Conservation (phyloP, 2,329 filamentous ascomycete species). For the Hymenoscyphus albidus region DNA sequence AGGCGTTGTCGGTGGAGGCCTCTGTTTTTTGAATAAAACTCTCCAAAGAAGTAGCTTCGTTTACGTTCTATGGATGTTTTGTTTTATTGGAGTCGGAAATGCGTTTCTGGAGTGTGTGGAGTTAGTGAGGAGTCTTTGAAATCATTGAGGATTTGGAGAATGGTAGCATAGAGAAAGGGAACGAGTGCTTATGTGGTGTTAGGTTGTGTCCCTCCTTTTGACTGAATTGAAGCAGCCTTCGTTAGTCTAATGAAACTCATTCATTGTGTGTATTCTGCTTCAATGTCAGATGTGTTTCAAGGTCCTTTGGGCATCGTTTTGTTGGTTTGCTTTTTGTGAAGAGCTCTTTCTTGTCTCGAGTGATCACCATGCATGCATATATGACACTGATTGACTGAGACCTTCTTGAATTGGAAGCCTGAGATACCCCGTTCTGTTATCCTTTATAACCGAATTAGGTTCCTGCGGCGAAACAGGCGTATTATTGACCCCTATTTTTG, state of each 20-base stretch:
- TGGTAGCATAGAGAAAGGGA: not conserved
- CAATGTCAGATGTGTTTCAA: too few relatives aligned
- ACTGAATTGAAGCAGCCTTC: not conserved
- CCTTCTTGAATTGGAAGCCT: too few relatives aligned
- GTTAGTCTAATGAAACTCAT: not conserved
- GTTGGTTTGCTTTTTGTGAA: not conserved
- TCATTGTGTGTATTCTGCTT: not conserved
- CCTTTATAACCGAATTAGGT: too few relatives aligned
- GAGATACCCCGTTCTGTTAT: too few relatives aligned
- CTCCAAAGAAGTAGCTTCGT: not conserved
- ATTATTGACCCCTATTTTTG: too few relatives aligned
- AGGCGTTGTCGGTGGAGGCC: not conserved
- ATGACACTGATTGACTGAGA: too few relatives aligned
- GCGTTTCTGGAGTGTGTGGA: not conserved
- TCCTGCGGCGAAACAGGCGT: too few relatives aligned
- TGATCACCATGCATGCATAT: too few relatives aligned
- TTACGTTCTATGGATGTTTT: not conserved
- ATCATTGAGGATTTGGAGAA: not conserved
- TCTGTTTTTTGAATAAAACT: not conserved
- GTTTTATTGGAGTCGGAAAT: conserved; percentile 4
- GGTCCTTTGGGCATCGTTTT: not conserved
- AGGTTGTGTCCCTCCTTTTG: not conserved
- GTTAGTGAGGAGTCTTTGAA: not conserved
- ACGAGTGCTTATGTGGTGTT: not conserved
- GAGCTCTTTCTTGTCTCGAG: too few relatives aligned